Conservation (phyloP, 129 eudicot genomes). For the Escallonia herrerae region DNA sequence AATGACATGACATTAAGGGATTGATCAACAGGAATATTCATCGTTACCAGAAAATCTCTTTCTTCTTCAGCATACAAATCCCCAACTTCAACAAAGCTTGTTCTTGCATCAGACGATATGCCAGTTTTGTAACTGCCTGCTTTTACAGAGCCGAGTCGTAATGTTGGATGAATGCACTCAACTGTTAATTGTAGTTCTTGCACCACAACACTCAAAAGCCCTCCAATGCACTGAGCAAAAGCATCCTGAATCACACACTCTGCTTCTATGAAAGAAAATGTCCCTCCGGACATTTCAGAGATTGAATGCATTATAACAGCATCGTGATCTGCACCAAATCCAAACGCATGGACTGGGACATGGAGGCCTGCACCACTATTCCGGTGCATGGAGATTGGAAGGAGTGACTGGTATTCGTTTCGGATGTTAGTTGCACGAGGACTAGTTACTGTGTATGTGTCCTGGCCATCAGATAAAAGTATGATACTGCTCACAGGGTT, state of each 20-base stretch:
- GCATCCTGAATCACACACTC: conserved; percentile 84
- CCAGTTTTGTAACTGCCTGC: conserved; percentile 61
- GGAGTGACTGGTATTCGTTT: conserved; percentile 29
- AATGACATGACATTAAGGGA: conserved; percentile 32
- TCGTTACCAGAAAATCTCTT: conserved; percentile 52
- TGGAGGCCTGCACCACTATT: conserved; percentile 23
- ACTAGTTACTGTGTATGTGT: conserved; percentile 51
- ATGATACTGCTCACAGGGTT: conserved; percentile 75
- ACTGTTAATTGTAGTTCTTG: conserved; percentile 65
- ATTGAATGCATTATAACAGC: conserved; percentile 72
- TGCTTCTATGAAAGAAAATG: conserved; percentile 83
- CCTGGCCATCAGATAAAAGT: conserved; percentile 90
- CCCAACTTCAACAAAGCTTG: conserved; percentile 56
- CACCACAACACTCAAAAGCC: conserved; percentile 77
- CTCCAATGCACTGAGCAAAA: conserved; percentile 96
- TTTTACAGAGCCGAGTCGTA: conserved; percentile 45
- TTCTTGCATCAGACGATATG: conserved; percentile 26
- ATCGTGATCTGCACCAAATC: conserved; percentile 92
- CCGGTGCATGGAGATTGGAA: conserved; percentile 51
- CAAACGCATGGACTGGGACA: conserved; percentile 83
- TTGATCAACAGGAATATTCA: conserved; percentile 43
- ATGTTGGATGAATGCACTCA: conserved; percentile 47
- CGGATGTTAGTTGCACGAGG: conserved; percentile 24
- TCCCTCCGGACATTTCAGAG: conserved; percentile 82
- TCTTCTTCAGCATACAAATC: conserved; percentile 94